Evolutionary conservation across 2,329 filamentous ascomycete genomes (phyloP).

Genomic region (Metarhizium humberi): DNA sequence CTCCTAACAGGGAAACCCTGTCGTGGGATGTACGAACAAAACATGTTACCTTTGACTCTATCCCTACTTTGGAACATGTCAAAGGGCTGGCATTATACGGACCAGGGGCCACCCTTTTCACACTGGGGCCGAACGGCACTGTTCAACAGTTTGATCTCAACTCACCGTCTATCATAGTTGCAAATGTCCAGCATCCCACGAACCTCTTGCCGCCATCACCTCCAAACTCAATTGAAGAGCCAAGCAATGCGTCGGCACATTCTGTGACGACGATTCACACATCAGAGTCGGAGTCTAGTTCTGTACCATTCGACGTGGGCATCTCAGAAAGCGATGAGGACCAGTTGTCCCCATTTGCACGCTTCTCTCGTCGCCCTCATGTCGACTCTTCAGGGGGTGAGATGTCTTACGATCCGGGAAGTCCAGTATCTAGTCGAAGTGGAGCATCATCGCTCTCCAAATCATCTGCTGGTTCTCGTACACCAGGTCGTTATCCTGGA

Average conservation of each 20-base stretch:
- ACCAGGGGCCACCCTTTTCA: constrained; percentile 85
- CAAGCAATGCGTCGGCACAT: constrained; percentile 41
- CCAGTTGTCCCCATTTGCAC: constrained; percentile 64
- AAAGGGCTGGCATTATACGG: constrained; percentile 81
- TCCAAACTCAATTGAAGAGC: constrained; percentile 70
- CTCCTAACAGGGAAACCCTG: constrained; percentile 61
- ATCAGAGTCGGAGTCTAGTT: constrained; percentile 45
- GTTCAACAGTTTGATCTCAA: constrained; percentile 95
- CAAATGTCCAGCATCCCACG: constrained; percentile 78
- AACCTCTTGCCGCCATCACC: constrained; percentile 71
- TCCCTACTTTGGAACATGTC: constrained; percentile 76
- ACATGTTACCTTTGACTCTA: constrained; percentile 79
- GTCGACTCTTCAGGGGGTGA: constrained; percentile 49
- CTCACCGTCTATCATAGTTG: constrained; percentile 68
- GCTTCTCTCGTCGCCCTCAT: constrained; percentile 63
- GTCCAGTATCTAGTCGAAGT: constrained; percentile 55
- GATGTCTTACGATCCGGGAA: constrained; percentile 50
- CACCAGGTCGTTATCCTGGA: constrained; percentile 36
- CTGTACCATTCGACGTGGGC: constrained; percentile 46
- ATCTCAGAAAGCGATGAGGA: constrained; percentile 71
- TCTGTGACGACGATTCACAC: constrained; percentile 37
- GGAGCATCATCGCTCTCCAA: constrained; percentile 49
- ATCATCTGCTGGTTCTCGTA: constrained; percentile 46
- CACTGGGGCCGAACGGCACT: constrained; percentile 75
- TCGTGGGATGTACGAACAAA: constrained; percentile 99